These are phyloP conservation scores for Pythium aphanidermatum DNA, from an alignment of 352 stramenopile genomes.

Conservation along the genomic window DNA sequence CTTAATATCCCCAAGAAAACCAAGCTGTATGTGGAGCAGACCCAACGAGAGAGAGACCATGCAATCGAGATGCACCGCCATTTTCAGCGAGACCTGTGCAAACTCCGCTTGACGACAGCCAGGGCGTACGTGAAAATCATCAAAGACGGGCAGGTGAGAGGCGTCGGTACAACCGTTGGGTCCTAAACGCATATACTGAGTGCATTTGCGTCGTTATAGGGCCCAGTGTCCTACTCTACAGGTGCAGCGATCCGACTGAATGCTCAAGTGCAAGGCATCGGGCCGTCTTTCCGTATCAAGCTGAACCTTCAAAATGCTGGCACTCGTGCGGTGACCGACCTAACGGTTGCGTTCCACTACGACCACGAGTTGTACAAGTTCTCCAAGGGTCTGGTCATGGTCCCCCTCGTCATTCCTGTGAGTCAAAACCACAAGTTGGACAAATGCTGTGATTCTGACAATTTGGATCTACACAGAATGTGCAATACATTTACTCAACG, in stretches of 20 bases:
- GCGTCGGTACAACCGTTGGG: not conserved
- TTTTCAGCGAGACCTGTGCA: conserved; percentile 90
- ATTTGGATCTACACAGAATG: conserved; percentile 31
- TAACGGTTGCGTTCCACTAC: conserved; percentile 72
- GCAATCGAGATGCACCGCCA: conserved; percentile 89
- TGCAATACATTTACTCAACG: conserved; percentile 61
- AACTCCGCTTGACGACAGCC: conserved; percentile 81
- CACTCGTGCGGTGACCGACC: conserved; percentile 52
- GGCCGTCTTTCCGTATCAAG: conserved; percentile 77
- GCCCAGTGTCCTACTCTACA: conserved; percentile 63
- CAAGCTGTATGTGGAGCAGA: conserved; percentile 92
- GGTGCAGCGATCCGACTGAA: conserved; percentile 73
- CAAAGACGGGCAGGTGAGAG: conserved; percentile 69
- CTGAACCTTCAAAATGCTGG: conserved; percentile 76
- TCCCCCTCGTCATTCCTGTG: conserved; percentile 73
- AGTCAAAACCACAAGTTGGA: conserved; percentile 4
- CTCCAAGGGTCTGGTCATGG: conserved; percentile 49
- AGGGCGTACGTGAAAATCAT: conserved; percentile 89
- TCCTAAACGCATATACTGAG: not conserved
- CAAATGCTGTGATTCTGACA: not conserved
- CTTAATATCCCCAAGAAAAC: conserved; percentile 93
- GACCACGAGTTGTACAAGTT: conserved; percentile 70
- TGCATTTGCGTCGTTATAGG: no score
- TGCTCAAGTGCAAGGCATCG: conserved; percentile 76
- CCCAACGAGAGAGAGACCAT: conserved; percentile 86